Percentiles rank a stretch among this genome's conserved stretches.
phyloP scores from a whole-genome alignment of 2,329 filamentous ascomycete genomes.

The Didymella exigua region DNA sequence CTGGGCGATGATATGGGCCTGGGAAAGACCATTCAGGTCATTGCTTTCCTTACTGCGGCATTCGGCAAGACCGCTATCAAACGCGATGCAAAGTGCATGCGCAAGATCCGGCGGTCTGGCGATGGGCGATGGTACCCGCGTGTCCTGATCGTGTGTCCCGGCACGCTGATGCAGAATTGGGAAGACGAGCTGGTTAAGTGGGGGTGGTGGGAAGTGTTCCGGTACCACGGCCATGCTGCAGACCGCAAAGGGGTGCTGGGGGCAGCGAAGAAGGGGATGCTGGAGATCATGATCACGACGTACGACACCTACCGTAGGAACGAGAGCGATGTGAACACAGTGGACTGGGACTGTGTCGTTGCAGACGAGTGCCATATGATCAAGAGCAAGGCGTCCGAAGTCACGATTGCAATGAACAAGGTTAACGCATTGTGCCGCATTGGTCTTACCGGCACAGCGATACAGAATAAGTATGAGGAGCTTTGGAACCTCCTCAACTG shows the following conservation, averaged over 20 bases:
- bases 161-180: constrained; percentile 90
- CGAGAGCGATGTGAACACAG: constrained; percentile 76
- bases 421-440: constrained; percentile 92
- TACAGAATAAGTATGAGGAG: constrained; percentile 98
- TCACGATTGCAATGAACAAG: constrained; percentile 84
- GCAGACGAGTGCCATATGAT: constrained; percentile 92
- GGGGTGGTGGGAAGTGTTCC: constrained; percentile 93
- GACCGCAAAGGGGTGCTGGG: constrained; percentile 72
- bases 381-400: constrained; percentile 78
- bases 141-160: constrained; percentile 85
- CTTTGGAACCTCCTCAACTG: constrained; percentile 96
- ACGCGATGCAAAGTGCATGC: constrained; percentile 82
- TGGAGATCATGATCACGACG: constrained; percentile 93
- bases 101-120: constrained; percentile 72
- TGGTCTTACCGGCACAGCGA: constrained; percentile 91
- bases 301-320: constrained; percentile 86
- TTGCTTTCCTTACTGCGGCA: constrained; percentile 85
- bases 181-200: constrained; percentile 81
- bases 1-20: constrained; percentile 97
- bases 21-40: constrained; percentile 96
- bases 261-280: constrained; percentile 73
- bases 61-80: constrained; percentile 95
- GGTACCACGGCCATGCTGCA: constrained; percentile 72
- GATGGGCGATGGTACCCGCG: constrained; percentile 77
- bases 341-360: constrained; percentile 92